Evolutionary conservation across 768 basidiomycete genomes (phyloP).

Genomic region (Trametes gibbosa): DNA sequence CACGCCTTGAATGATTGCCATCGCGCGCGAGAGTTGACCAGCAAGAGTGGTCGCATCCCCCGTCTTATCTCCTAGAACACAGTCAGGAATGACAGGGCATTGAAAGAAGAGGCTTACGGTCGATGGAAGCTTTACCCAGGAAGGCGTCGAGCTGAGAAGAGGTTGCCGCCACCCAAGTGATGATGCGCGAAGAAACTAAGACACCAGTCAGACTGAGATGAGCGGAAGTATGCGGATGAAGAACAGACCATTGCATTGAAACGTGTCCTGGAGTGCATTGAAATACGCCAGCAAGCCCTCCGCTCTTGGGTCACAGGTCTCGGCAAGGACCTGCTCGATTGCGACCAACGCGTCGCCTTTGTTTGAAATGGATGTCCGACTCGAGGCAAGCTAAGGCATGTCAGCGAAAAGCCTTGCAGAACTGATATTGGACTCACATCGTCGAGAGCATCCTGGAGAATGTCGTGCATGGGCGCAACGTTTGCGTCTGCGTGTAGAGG

Average conservation of each 20-base stretch:
- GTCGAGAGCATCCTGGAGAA: constrained; percentile 62
- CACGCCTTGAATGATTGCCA: constrained; percentile 77
- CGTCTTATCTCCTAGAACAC: constrained; percentile 38
- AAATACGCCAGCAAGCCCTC: constrained; percentile 52
- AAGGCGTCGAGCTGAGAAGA: constrained; percentile 52
- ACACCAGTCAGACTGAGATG: background rate
- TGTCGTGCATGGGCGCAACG: constrained; percentile 37
- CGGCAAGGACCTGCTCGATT: constrained; percentile 51
- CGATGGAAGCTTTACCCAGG: constrained; percentile 38
- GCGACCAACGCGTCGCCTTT: constrained; percentile 52
- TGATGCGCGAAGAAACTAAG: constrained; percentile 63
- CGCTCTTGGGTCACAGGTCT: constrained; percentile 36
- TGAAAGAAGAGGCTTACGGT: constrained; percentile 35
- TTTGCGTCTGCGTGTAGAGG: background rate
- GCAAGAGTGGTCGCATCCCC: constrained; percentile 48
- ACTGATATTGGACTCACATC: constrained; percentile 46
- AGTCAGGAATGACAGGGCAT: background rate
- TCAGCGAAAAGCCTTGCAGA: background rate
- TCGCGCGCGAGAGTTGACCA: constrained; percentile 52
- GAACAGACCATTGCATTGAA: constrained; percentile 77
- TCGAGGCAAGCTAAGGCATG: constrained; percentile 55
- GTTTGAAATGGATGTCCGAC: constrained; percentile 49
- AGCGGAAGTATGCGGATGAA: background rate
- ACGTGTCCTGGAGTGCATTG: constrained; percentile 68
- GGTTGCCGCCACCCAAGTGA: constrained; percentile 58